A percentile compares a stretch with the other conserved stretches of the same genome.
phyloP scores from a whole-genome alignment of 2,329 filamentous ascomycete genomes.

The Ophiosphaerella herpotricha region DNA sequence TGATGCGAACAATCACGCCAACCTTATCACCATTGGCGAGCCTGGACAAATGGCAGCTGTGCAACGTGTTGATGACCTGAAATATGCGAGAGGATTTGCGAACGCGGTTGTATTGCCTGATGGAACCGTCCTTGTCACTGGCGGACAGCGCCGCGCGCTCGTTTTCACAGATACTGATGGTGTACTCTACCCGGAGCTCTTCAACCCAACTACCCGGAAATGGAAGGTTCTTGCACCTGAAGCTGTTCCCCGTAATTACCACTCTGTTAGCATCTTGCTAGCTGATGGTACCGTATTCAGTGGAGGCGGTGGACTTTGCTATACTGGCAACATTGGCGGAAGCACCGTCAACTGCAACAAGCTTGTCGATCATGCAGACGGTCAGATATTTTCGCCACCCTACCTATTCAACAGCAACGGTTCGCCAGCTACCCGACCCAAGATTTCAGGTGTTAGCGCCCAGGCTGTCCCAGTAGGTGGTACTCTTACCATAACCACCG shows the following conservation, averaged over 20 bases:
- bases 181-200: slow-evolving; percentile 29
- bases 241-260: slow-evolving; percentile 32
- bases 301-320: slow-evolving; percentile 33
- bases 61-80: slow-evolving; percentile 31
- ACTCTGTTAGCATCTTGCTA: slow-evolving; percentile 29
- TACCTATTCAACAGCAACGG: slow-evolving; percentile 34
- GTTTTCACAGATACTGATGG: slow-evolving; percentile 30
- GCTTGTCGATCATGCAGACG: slow-evolving; percentile 33
- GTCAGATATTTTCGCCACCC: slow-evolving; percentile 33
- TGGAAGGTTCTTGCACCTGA: slow-evolving; percentile 29
- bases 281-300: slow-evolving; percentile 30
- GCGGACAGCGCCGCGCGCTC: slow-evolving; percentile 27
- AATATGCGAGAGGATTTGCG: slow-evolving; percentile 27
- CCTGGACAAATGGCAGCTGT: slow-evolving; percentile 21
- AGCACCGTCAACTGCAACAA: slow-evolving; percentile 33
- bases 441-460: slow-evolving; percentile 16
- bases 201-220: slow-evolving; percentile 27
- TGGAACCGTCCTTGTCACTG: slow-evolving; percentile 31
- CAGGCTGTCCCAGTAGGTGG: slow-evolving; percentile 25
- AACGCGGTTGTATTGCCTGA: slow-evolving; percentile 35
- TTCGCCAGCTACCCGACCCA: slow-evolving; percentile 20
- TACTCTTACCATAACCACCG: slow-evolving; percentile 16
- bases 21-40: slow-evolving; percentile 26
- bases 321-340: slow-evolving; percentile 15
- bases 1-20: slow-evolving; percentile 23